Conservation (phyloP, 495 filamentous ascomycete genomes). For the Rostrohypoxylon terebratum region DNA sequence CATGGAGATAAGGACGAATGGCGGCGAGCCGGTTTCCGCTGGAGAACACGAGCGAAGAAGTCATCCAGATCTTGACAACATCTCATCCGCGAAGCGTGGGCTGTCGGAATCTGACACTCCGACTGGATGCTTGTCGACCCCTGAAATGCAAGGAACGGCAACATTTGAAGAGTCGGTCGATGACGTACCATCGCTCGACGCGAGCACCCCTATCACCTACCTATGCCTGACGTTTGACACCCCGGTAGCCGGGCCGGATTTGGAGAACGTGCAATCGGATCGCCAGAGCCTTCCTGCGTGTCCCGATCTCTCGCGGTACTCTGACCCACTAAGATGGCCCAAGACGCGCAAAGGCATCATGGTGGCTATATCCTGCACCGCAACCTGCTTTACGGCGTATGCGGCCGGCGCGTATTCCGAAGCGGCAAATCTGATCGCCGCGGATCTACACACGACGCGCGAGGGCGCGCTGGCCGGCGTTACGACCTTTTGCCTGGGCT, state of each 20-base stretch:
- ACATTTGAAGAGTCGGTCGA: conserved; percentile 1
- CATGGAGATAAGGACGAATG: conserved; percentile 11
- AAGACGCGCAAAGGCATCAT: conserved; percentile 74
- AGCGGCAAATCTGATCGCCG: conserved; percentile 69
- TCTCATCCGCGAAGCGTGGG: conserved; percentile 8
- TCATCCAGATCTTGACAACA: background rate
- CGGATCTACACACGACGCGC: conserved; percentile 70
- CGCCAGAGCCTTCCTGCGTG: conserved; percentile 61
- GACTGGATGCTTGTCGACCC: background rate
- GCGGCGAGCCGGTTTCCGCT: background rate
- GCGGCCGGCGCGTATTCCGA: conserved; percentile 84
- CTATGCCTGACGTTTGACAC: conserved; percentile 82
- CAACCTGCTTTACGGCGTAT: conserved; percentile 83
- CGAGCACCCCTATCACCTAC: conserved; percentile 63
- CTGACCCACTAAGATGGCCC: conserved; percentile 81
- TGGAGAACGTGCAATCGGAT: conserved; percentile 23
- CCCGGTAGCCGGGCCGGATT: conserved; percentile 68
- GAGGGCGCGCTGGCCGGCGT: conserved; percentile 80
- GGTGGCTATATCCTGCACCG: conserved; percentile 78
- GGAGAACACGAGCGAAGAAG: background rate
- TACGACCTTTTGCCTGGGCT: conserved; percentile 84
- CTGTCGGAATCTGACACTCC: background rate
- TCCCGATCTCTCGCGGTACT: conserved; percentile 75
- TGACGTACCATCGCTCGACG: conserved; percentile 15
- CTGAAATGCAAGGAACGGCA: background rate